A percentile compares a stretch with the other conserved stretches of the same genome.
These are phyloP conservation scores for Ananas comosus DNA, from an alignment of 176 grass and related monocot species.

Conservation along the genomic window DNA sequence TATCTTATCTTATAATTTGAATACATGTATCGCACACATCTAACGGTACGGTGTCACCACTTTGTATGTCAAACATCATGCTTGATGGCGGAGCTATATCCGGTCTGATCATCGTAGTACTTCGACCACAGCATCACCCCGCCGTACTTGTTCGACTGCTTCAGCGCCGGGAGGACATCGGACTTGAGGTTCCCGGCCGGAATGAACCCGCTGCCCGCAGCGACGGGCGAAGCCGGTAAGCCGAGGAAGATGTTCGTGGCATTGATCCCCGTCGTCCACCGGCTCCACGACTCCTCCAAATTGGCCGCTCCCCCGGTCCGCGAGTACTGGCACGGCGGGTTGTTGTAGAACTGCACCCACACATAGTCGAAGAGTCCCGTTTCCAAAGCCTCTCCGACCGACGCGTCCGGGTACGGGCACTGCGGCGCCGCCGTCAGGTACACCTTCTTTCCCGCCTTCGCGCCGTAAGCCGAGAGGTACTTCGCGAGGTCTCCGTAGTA, in stretches of 20 bases:
- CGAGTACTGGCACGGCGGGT: slow-evolving; percentile 44
- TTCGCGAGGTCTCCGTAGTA: slow-evolving; percentile 47
- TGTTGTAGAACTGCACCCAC: slow-evolving; percentile 91
- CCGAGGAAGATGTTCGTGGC: slow-evolving; percentile 41
- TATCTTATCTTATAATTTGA: not conserved
- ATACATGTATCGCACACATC: not conserved
- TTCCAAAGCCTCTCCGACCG: slow-evolving; percentile 29
- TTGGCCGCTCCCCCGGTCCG: slow-evolving; percentile 12
- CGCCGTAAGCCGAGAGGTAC: slow-evolving; percentile 28
- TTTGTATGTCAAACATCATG: slow-evolving; percentile 14
- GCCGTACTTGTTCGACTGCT: slow-evolving; percentile 31
- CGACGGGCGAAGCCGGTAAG: slow-evolving; percentile 34
- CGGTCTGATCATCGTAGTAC: slow-evolving; percentile 38
- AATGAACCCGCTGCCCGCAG: slow-evolving; percentile 43
- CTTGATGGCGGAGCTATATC: slow-evolving; percentile 32
- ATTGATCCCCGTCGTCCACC: slow-evolving; percentile 33
- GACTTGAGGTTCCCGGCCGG: slow-evolving; percentile 22
- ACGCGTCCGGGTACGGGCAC: slow-evolving; percentile 50
- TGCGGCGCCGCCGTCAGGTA: slow-evolving; percentile 47
- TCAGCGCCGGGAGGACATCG: slow-evolving; percentile 35
- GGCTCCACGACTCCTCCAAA: slow-evolving; percentile 33
- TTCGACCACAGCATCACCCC: slow-evolving; percentile 52
- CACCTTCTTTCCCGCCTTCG: slow-evolving; percentile 22
- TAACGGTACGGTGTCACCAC: no score
- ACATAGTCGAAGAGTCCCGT: slow-evolving; percentile 58